Evolutionary conservation across 495 filamentous ascomycete genomes (phyloP).

Genomic region (Aspergillus olivimuriae): DNA sequence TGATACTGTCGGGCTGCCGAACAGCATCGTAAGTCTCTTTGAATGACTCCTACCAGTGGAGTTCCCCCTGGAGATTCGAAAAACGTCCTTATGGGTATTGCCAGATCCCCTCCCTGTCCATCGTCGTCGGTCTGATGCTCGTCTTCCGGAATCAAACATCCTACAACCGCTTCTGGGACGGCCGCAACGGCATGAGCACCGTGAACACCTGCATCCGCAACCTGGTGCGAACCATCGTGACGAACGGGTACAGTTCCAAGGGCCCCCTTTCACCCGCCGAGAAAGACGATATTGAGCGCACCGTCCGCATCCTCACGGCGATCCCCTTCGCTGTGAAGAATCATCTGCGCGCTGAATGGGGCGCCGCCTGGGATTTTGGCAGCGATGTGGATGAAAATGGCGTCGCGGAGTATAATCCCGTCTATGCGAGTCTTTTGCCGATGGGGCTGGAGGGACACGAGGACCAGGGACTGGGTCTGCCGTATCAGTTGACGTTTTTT

Average conservation of each 20-base stretch:
- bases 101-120: slow-evolving; percentile 67
- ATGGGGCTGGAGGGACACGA: slow-evolving; percentile 54
- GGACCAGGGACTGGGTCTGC: slow-evolving; percentile 56
- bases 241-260: slow-evolving; percentile 29
- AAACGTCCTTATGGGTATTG: not conserved
- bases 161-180: slow-evolving; percentile 70
- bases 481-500: slow-evolving; percentile 60
- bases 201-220: slow-evolving; percentile 58
- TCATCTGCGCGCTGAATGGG: slow-evolving; percentile 69
- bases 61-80: not conserved
- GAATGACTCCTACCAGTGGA: not conserved
- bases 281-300: slow-evolving; percentile 53
- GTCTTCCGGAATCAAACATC: slow-evolving; percentile 70
- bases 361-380: slow-evolving; percentile 43
- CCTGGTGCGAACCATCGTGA: slow-evolving; percentile 53
- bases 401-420: slow-evolving; percentile 43
- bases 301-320: slow-evolving; percentile 56
- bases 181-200: slow-evolving; percentile 52
- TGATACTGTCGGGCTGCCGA: slow-evolving; percentile 53
- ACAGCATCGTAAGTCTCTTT: slow-evolving; percentile 49
- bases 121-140: slow-evolving; percentile 76
- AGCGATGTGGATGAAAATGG: slow-evolving; percentile 40
- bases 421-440: slow-evolving; percentile 58
- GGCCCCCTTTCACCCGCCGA: slow-evolving; percentile 33
- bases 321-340: slow-evolving; percentile 73